Evolutionary conservation across 129 eudicot species (phyloP).

Genomic region (Flaveria brownii): DNA sequence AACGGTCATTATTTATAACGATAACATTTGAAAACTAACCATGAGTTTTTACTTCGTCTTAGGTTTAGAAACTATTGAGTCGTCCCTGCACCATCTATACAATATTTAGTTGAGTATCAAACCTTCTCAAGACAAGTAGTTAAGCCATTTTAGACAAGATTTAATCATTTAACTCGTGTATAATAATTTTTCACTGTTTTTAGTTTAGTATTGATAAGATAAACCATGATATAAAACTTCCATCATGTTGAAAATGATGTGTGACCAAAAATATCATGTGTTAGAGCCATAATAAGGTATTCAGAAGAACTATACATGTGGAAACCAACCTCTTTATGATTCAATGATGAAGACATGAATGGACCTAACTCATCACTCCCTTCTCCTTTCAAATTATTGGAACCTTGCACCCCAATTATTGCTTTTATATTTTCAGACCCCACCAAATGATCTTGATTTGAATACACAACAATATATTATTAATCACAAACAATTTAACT

Average conservation of each 20-base stretch:
- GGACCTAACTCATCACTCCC: constrained; percentile 41
- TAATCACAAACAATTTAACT: background rate
- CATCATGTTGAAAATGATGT: constrained; percentile 22
- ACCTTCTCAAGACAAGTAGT: too few species aligned
- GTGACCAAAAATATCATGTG: constrained; percentile 34
- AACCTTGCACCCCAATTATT: constrained; percentile 40
- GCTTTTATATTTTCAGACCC: constrained; percentile 20
- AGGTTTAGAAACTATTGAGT: too few species aligned
- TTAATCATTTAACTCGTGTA: background rate
- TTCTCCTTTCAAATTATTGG: constrained; percentile 38
- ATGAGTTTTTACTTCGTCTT: too few species aligned
- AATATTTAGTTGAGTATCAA: too few species aligned
- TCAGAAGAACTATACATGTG: constrained; percentile 40
- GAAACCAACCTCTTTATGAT: constrained; percentile 41
- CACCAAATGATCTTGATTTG: constrained; percentile 30
- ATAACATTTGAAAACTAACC: too few species aligned
- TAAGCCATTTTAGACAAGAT: background rate
- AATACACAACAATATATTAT: constrained; percentile 8
- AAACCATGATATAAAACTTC: background rate
- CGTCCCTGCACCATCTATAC: too few species aligned
- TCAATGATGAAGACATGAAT: constrained; percentile 48
- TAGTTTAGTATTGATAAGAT: background rate
- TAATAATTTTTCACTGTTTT: background rate
- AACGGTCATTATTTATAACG: too few species aligned
- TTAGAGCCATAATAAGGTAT: constrained; percentile 31